These are phyloP conservation scores for Apostasia ramifera DNA, from an alignment of 106 monocot genomes.

Conservation along the genomic window DNA sequence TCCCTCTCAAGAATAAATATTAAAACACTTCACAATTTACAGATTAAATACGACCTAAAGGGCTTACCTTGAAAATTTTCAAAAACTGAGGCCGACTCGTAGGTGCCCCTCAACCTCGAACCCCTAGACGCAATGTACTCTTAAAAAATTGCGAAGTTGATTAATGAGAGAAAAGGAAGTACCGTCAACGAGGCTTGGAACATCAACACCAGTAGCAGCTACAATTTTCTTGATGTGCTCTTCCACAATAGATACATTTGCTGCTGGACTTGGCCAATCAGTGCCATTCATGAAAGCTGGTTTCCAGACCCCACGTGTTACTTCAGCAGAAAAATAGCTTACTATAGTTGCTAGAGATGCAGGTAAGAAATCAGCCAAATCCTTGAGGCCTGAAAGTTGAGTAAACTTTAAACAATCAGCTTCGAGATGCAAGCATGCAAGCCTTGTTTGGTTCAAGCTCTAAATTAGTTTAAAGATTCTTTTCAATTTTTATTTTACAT, in stretches of 20 bases:
- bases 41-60: no score
- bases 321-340: slow-evolving; percentile 94
- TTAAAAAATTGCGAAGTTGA: not conserved
- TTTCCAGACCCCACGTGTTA: slow-evolving; percentile 93
- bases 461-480: no score
- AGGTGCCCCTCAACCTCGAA: no score
- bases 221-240: slow-evolving; percentile 91
- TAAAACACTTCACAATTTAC: no score
- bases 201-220: slow-evolving; percentile 83
- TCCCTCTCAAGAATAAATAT: no score
- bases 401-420: not conserved
- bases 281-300: slow-evolving; percentile 93
- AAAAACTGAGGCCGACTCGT: no score
- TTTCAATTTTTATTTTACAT: no score
- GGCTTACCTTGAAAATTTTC: no score
- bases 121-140: not conserved
- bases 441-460: no score
- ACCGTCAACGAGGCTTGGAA: slow-evolving; percentile 87
- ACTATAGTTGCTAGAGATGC: slow-evolving; percentile 85
- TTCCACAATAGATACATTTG: slow-evolving; percentile 83
- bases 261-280: slow-evolving; percentile 97
- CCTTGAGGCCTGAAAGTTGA: slow-evolving; percentile 74
- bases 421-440: no score
- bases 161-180: not conserved
- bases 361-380: slow-evolving; percentile 85